Percentiles rank a stretch among this genome's conserved stretches.
Evolutionary conservation across 2,329 filamentous ascomycete species (phyloP).

Genomic region (Plenodomus biglobosus): DNA sequence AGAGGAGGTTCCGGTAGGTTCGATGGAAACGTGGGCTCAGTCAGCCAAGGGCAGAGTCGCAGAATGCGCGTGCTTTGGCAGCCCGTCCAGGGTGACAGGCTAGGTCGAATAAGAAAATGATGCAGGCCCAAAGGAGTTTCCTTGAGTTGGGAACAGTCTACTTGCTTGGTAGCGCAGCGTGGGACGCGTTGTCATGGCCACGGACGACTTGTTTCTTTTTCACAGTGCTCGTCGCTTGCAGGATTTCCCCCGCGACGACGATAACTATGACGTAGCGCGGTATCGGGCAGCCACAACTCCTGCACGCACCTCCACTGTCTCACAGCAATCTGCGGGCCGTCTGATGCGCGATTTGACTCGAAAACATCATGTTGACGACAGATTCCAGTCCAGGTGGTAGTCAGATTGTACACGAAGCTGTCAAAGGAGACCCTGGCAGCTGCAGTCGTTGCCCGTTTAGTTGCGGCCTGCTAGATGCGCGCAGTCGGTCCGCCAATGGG

Average conservation of each 20-base stretch:
- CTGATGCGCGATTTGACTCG: conserved; percentile 2
- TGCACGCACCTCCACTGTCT: conserved; percentile 10
- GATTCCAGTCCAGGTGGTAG: background rate
- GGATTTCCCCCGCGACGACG: conserved; percentile 9
- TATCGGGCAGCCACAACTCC: conserved; percentile 4
- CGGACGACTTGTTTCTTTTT: conserved; percentile 3
- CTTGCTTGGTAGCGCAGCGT: conserved; percentile 16
- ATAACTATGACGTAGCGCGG: conserved; percentile 16
- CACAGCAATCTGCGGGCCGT: conserved; percentile 1
- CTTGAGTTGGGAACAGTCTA: conserved; percentile 6
- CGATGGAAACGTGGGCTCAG: conserved; percentile 11
- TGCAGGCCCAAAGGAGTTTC: conserved; percentile 1
- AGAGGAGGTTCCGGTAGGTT: conserved; percentile 13
- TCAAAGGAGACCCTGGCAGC: background rate
- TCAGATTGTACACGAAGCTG: background rate
- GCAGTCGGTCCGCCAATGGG: background rate
- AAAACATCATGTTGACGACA: conserved; percentile 8
- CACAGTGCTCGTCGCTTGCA: conserved; percentile 10
- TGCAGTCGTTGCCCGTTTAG: conserved; percentile 2
- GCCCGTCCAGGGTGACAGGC: conserved; percentile 1
- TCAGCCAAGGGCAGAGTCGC: conserved; percentile 5
- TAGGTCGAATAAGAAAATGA: background rate
- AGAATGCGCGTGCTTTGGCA: conserved; percentile 1
- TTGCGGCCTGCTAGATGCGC: no score
- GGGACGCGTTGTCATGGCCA: conserved; percentile 4